phyloP scores from a whole-genome alignment of 148 eudicot genomes.

The Mesembryanthemum crystallinum region DNA sequence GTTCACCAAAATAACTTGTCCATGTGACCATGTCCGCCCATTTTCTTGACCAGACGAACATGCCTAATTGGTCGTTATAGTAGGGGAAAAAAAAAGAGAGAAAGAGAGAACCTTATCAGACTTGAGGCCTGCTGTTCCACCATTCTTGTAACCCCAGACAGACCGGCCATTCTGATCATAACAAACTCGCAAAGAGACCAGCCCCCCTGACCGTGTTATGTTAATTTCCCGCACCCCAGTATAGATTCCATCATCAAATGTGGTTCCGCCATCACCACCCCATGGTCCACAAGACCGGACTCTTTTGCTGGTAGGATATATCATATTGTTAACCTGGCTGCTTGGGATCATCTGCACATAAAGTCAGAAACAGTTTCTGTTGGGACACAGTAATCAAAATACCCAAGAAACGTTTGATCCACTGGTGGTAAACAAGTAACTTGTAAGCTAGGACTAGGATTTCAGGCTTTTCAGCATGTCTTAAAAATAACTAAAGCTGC shows the following conservation, averaged over 20 bases:
- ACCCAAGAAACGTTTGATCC: too few species aligned
- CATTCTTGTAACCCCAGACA: constrained; percentile 34
- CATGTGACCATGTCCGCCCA: too few species aligned
- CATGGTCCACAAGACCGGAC: constrained; percentile 32
- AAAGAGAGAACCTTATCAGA: constrained; percentile 27
- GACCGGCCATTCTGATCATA: constrained; percentile 33
- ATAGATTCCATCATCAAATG: constrained; percentile 33
- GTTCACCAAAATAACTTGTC: too few species aligned
- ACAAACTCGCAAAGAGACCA: constrained; percentile 35
- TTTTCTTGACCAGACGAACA: too few species aligned
- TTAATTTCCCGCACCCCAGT: constrained; percentile 35
- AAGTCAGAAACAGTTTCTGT: background rate
- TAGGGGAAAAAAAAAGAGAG: too few species aligned
- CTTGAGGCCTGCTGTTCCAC: constrained; percentile 36
- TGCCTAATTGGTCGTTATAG: too few species aligned
- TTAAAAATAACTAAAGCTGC: background rate
- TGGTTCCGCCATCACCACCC: constrained; percentile 33
- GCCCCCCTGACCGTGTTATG: constrained; percentile 34
- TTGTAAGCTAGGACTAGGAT: too few species aligned
- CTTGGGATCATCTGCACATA: constrained; percentile 1
- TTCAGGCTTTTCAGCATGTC: too few species aligned
- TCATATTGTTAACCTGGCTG: constrained; percentile 1
- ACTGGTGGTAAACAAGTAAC: too few species aligned
- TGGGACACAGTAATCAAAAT: too few species aligned
- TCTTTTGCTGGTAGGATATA: constrained; percentile 19